Evolutionary conservation across 805 yeast species (phyloP), one percentile per base, ranked within the genome.

Genomic region (Sungouiella thailandica): DNA sequence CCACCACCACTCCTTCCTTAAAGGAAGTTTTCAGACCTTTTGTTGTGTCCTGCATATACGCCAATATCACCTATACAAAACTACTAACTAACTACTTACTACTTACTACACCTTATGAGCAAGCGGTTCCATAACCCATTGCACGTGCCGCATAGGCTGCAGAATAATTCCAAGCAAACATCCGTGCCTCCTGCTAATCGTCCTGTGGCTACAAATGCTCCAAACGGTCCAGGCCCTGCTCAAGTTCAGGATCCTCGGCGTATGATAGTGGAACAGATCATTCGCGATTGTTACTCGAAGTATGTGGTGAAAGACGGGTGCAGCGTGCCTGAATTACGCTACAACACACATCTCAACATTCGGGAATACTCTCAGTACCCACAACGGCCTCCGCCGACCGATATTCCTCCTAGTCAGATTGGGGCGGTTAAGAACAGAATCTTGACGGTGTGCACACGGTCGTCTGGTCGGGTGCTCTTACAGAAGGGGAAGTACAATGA

Each of bases 401-500:
- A 59, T 57, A 17, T 72, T 61, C 57, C 83, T 65, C 47, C 54
- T 5, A 37, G 41, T 14, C 50, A 52, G 37, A 34, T 47, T 12
- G 72, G 72, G 2, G 41, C 55, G 12, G 49, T 62, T 46, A 86
- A 87, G 46, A 67, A 71, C 25, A 65, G 94, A 52, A 61, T 82
- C 4, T 58, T 84, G 39, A 72, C 75, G 9, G 56, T 80, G 14
- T 76, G 89, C 23, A 76, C 74, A 2, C 76, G 81, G 51, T 66
- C 72, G 30, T 70, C 80, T 5, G 90, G 90, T 0, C 61, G 82
- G 17, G 80, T 84, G 20, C 69, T 79, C 37, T 48, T 89, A 9
- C 96, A 88, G 54, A 89, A 90, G 58, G 96, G 94, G 2, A 79
- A 94, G 49, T 87, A 77, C 53, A 82, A 83, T 46, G 65, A 74